Evolutionary conservation across 495 filamentous ascomycete species (phyloP), one percentile per base, ranked within the genome.

Genomic region (Astrothelium macrocarpum): DNA sequence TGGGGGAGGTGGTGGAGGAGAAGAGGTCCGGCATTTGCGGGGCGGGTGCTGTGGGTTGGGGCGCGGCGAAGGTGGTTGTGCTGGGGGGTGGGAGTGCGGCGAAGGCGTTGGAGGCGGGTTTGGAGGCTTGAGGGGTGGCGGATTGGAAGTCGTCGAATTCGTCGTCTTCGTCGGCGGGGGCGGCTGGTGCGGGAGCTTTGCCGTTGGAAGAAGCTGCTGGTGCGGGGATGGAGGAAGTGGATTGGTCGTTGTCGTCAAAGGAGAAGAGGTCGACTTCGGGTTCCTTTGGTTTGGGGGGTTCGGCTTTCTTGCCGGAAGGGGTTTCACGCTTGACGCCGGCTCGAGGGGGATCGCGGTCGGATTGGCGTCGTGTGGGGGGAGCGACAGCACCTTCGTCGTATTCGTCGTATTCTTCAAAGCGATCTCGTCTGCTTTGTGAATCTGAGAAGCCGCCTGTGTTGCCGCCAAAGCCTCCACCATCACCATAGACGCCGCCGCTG

Each of bases 141-240:
- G 91, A 92, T 74, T 95, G 90, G 81, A 97, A 97, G 72, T 97
- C 95, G 72, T 97, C 94, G 68, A 97, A 97, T 59, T 97, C 95
- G 68, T 98, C 94, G 68, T 98, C 93, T 65, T 80, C 84, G 59
- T 77, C 76, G 23, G 72, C 75, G 70, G 77, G 78, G 23, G 72
- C 75, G 70, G 77, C 78, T 29, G 76, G 71, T 20, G 76, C 72
- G 9, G 76, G 62, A 3, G 78, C 75, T 36, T 79, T 62, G 28
- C 65, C 67, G 53, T 69, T 65, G 14, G 68, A 65, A 1, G 64
- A 28, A 25, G 46, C 46, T 28, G 49, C 4, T 16, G 49, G 49
- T 2, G 49, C 23, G 11, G 49, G 49, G 20, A 56, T 56, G 16
- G 49, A 56, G 16, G 49, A 56, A 11, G 78, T 71, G 11, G 79